Evolutionary conservation across 352 stramenopile species (phyloP).

Genomic region (Phytophthora gonapodyides): DNA sequence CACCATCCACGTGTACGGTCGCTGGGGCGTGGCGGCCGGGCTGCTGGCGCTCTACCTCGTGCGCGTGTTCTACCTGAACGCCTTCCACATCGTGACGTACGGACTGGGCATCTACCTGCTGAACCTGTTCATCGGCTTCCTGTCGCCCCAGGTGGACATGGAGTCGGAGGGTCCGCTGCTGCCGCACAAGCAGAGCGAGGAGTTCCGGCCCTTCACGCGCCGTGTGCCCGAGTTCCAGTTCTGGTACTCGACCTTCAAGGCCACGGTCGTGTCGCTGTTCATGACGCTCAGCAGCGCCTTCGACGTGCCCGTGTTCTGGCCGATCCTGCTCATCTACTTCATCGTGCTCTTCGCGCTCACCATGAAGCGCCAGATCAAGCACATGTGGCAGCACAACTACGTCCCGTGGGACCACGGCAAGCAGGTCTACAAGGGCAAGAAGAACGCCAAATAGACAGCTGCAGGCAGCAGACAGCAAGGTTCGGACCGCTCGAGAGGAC

Average conservation of each 20-base stretch:
- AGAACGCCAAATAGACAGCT: conserved; percentile 75
- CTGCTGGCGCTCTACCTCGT: conserved; percentile 94
- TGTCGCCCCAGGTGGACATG: conserved; percentile 95
- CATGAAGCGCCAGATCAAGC: conserved; percentile 99
- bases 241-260: conserved; percentile 93
- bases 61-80: conserved; percentile 92
- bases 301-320: conserved; percentile 99
- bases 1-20: conserved; percentile 94
- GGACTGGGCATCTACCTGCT: conserved; percentile 98
- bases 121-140: conserved; percentile 99
- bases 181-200: conserved; percentile 89
- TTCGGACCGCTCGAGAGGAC: neutral
- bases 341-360: conserved; percentile 98
- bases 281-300: conserved; percentile 99
- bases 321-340: conserved; percentile 99
- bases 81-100: conserved; percentile 99
- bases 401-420: conserved; percentile 97
- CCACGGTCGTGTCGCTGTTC: conserved; percentile 90
- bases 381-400: conserved; percentile 99
- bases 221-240: conserved; percentile 99
- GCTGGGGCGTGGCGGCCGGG: conserved; percentile 91
- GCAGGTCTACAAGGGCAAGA: conserved; percentile 93
- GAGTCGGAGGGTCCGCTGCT: conserved; percentile 91
- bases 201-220: conserved; percentile 92
- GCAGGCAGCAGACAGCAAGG: conserved; percentile 8